Conservation (phyloP, 441 rosid genomes). For the Aleurites moluccanus region DNA sequence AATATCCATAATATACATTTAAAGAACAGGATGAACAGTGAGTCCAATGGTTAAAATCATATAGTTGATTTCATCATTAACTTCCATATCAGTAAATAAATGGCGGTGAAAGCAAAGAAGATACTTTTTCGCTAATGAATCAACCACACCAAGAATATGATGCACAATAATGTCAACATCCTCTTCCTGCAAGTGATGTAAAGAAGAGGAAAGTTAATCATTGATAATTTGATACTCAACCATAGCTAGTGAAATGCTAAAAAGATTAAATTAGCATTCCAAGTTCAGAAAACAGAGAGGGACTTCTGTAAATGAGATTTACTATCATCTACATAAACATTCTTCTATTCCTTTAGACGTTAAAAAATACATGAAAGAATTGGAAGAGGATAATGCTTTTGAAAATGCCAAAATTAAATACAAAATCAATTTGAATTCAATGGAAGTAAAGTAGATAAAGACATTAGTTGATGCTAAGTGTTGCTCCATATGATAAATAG, state of each 20-base stretch:
- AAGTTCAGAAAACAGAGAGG: neutral
- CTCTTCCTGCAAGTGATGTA: conserved; percentile 50
- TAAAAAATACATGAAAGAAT: neutral
- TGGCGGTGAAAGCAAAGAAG: neutral
- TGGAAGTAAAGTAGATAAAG: neutral
- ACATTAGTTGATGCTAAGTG: neutral
- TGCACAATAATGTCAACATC: conserved; percentile 69
- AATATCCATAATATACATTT: neutral
- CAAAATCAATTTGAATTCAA: neutral
- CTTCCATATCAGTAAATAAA: neutral
- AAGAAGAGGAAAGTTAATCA: conserved; percentile 5
- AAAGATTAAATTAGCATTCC: neutral
- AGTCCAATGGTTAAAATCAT: neutral
- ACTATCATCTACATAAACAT: neutral
- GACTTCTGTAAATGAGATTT: neutral
- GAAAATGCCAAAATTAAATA: neutral
- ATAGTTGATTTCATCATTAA: neutral
- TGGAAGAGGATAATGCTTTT: neutral
- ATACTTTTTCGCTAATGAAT: conserved; percentile 64
- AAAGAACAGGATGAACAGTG: neutral
- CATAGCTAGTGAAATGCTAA: neutral
- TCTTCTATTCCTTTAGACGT: neutral
- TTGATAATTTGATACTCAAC: neutral
- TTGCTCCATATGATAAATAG: neutral
- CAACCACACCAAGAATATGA: conserved; percentile 67